Conservation (phyloP, 257 asterid species). For the Haberlea rhodopensis region DNA sequence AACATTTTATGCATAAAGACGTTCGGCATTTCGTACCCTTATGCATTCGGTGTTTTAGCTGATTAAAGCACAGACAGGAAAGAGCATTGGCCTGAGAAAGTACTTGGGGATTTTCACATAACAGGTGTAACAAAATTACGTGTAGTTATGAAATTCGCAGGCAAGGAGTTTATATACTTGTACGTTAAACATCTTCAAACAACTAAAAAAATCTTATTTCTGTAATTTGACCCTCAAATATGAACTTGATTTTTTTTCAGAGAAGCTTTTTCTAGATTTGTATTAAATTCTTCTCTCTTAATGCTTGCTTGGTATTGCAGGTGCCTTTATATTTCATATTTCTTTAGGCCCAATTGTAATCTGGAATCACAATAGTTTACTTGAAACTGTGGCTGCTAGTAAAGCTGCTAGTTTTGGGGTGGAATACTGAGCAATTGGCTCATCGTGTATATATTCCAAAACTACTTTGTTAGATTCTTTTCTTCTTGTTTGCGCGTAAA, state of each 20-base stretch:
- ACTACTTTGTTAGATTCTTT: slow-evolving; percentile 17
- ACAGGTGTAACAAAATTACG: not conserved
- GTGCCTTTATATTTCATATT: slow-evolving; percentile 25
- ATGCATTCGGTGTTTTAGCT: slow-evolving; percentile 7
- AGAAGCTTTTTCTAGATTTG: not conserved
- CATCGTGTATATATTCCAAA: slow-evolving; percentile 13
- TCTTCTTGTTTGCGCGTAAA: slow-evolving; percentile 17
- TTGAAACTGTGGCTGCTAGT: slow-evolving; percentile 9
- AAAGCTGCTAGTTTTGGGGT: slow-evolving; percentile 16
- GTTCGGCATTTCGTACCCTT: too few relatives aligned
- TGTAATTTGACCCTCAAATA: not conserved
- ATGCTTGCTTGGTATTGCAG: slow-evolving; percentile 45
- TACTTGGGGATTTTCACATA: slow-evolving; percentile 13
- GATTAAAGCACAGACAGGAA: slow-evolving; percentile 10
- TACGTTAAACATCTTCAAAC: not conserved
- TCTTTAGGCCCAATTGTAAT: slow-evolving; percentile 23
- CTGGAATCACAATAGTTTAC: slow-evolving; percentile 18
- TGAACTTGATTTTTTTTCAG: slow-evolving; percentile 3
- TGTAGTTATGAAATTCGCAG: not conserved
- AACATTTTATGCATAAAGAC: slow-evolving; percentile 5
- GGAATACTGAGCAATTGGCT: slow-evolving; percentile 21
- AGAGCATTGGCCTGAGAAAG: slow-evolving; percentile 6
- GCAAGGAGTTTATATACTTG: not conserved
- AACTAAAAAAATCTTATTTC: slow-evolving; percentile 1
- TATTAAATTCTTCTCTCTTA: slow-evolving; percentile 28